Conservation (phyloP, 202 grass and related monocot genomes). For the Elaeis oleifera region DNA sequence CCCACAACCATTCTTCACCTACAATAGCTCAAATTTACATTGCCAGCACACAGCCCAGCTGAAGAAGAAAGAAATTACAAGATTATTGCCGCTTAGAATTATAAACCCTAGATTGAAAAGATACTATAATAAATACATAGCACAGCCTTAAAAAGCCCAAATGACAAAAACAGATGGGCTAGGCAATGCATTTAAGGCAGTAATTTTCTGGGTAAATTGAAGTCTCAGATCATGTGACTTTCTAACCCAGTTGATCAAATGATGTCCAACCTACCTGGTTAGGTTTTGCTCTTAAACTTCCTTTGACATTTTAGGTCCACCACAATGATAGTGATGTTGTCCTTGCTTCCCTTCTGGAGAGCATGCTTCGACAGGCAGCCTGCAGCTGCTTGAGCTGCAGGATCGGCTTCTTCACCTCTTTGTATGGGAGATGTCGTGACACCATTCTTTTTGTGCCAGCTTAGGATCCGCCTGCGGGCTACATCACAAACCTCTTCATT, state of each 20-base stretch:
- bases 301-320: slow-evolving; percentile 86
- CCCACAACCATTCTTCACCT: too few relatives aligned
- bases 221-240: neutral
- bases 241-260: slow-evolving; percentile 17
- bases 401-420: slow-evolving; percentile 38
- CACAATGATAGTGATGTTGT: slow-evolving; percentile 81
- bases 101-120: slow-evolving; percentile 3
- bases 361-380: slow-evolving; percentile 81
- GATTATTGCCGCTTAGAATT: slow-evolving; percentile 25
- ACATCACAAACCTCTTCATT: slow-evolving; percentile 52
- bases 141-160: slow-evolving; percentile 38
- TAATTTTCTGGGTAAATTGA: too few relatives aligned
- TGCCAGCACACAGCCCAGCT: too few relatives aligned
- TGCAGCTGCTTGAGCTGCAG: slow-evolving; percentile 73
- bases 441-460: slow-evolving; percentile 87
- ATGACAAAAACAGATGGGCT: slow-evolving; percentile 35
- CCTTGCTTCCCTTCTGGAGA: slow-evolving; percentile 87
- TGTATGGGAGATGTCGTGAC: slow-evolving; percentile 20
- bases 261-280: slow-evolving; percentile 9
- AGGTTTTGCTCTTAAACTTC: slow-evolving; percentile 82
- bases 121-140: slow-evolving; percentile 38
- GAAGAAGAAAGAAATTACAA: slow-evolving; percentile 22
- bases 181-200: slow-evolving; percentile 18
- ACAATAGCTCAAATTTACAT: too few relatives aligned
- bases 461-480: slow-evolving; percentile 38